Evolutionary conservation across 2,329 filamentous ascomycete species (phyloP).

Genomic region (Diaporthe citriasiana): DNA sequence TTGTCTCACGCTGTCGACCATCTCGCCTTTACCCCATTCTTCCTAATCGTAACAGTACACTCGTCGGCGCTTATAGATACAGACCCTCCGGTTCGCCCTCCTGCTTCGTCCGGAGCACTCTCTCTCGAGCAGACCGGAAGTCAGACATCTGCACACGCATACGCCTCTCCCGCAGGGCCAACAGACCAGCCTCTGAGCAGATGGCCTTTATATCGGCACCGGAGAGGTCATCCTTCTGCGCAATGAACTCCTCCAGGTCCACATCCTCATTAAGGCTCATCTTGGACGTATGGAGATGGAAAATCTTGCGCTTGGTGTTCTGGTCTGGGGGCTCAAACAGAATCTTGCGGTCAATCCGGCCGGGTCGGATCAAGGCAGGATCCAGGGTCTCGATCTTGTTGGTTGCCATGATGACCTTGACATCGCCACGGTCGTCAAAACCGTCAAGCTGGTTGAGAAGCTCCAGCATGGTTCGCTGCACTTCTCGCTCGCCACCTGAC

Average conservation of each 20-base stretch:
- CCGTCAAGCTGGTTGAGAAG: slow-evolving; percentile 98
- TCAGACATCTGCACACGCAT: slow-evolving; percentile 99
- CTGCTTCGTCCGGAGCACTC: slow-evolving; percentile 97
- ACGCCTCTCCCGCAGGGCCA: slow-evolving; percentile 92
- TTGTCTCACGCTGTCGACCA: slow-evolving; percentile 20
- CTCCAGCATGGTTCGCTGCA: slow-evolving; percentile 98
- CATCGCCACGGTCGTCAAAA: slow-evolving; percentile 97
- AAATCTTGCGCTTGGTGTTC: slow-evolving; percentile 98
- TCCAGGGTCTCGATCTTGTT: slow-evolving; percentile 99
- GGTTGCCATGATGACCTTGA: slow-evolving; percentile 99
- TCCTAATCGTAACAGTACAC: slow-evolving; percentile 10
- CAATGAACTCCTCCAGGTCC: slow-evolving; percentile 98
- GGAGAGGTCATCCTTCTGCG: slow-evolving; percentile 96
- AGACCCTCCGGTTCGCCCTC: slow-evolving; percentile 98
- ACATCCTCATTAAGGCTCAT: slow-evolving; percentile 97
- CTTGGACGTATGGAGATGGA: slow-evolving; percentile 97
- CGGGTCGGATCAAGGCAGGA: slow-evolving; percentile 94
- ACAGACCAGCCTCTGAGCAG: slow-evolving; percentile 94
- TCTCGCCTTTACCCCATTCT: not conserved
- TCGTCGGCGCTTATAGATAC: slow-evolving; percentile 81
- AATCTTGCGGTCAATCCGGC: slow-evolving; percentile 99
- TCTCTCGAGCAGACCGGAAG: slow-evolving; percentile 91
- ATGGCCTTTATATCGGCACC: slow-evolving; percentile 99
- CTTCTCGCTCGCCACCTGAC: slow-evolving; percentile 95
- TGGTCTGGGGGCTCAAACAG: slow-evolving; percentile 79